Conservation (phyloP, 2,329 filamentous ascomycete species). For the Cladosporium sp. region DNA sequence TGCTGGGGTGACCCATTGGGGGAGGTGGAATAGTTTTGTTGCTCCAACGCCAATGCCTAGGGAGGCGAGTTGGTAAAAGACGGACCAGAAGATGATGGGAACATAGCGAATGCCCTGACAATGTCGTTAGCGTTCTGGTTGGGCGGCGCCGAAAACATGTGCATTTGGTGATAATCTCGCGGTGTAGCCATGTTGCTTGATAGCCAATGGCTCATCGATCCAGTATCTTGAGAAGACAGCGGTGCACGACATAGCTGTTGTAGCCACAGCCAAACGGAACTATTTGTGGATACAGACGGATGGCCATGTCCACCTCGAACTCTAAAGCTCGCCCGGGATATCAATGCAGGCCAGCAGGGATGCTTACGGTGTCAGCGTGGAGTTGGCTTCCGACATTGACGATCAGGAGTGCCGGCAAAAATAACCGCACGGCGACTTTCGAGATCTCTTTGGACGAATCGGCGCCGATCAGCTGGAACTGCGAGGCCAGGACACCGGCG, state of each 20-base stretch:
- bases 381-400: constrained; percentile 49
- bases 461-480: constrained; percentile 44
- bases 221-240: not conserved
- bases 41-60: constrained; percentile 41
- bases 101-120: constrained; percentile 16
- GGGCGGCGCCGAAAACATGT: too few relatives aligned
- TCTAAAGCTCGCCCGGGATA: too few relatives aligned
- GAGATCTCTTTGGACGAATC: constrained; percentile 48
- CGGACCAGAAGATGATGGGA: constrained; percentile 42
- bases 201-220: not conserved
- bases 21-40: constrained; percentile 43
- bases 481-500: constrained; percentile 47
- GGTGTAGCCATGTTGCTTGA: not conserved
- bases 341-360: not conserved
- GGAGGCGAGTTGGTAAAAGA: constrained; percentile 45
- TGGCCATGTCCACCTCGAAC: too few relatives aligned
- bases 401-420: constrained; percentile 49
- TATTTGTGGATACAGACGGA: not conserved
- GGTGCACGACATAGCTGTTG: not conserved
- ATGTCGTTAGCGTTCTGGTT: not conserved
- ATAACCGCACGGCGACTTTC: constrained; percentile 46
- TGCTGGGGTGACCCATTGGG: constrained; percentile 48
- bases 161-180: too few relatives aligned
- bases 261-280: too few relatives aligned
- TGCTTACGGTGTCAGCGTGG: constrained; percentile 42